Base-by-base conservation (phyloP, 768 basidiomycete genomes). In the Candolleomyces efflorescens region DNA sequence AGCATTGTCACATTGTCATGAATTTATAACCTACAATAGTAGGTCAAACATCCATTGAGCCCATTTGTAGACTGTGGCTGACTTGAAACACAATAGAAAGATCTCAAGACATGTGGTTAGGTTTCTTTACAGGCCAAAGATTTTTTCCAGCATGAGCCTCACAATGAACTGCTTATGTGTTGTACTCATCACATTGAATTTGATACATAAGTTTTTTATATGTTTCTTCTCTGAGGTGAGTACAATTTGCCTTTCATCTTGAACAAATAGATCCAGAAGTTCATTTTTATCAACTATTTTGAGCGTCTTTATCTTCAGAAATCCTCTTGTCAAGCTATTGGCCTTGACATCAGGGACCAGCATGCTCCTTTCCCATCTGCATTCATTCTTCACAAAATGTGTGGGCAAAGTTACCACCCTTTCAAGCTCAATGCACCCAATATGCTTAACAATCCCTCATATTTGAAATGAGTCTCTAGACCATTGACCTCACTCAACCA, bases 231-330 rank as follows among this genome's bases (percentile, higher is more conserved):
- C 44, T 46, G 44, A 13, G 6, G 20, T 13, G 13, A 13, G 11
- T 46, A 11, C 7, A 7, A 11, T 7, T 18, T 18, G 7, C 7
- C 6, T 46, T 46, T 46, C 20, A 10, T 13, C 17, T 17, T 39
- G 7, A 18, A 46, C 10, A 68, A 65, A 37, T 18, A 46, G 44
- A 18, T 18, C 20, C 11, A 18, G 10, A 46, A 46, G 20, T 46
- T 46, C 20, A 18, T 46, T 9, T 18, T 46, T 10, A 46, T 46
- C 9, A 46, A 46, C 44, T 46, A 13, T 46, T 46, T 18, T 18
- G 18, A 46, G 10, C 9, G 7, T 7, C 11, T 9, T 46, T 7
- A 46, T 12, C 22, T 23, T 23, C 9, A 10, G 13, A 5, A 17
- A 23, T 51, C 5, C 23, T 24, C 22, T 27, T 9, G 49, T 10